Evolutionary conservation across 2,329 filamentous ascomycete genomes (phyloP), one percentile per base, ranked within the genome.

Genomic region (Hypoxylon sp.): DNA sequence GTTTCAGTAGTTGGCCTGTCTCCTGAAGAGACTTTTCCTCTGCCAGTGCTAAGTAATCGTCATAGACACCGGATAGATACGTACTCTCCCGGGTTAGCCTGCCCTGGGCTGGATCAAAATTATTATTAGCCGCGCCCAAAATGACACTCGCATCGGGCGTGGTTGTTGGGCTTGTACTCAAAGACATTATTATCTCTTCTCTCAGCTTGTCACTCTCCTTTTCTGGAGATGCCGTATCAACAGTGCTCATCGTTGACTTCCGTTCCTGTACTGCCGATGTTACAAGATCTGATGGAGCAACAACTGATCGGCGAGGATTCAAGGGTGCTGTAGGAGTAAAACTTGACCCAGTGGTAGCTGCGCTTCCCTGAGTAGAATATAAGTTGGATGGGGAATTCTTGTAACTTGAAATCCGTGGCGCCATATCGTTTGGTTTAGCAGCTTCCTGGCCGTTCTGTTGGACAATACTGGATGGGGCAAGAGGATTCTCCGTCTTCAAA

Each of bases 111-210:
- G 72, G 66, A 19, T 74, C 70, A 14, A 63, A 55, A 11, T 55
- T 51, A 13, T 22, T 55, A 44, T 60, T 62, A 14, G 68, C 56
- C 29, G 66, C 51, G 14, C 50, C 63, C 11, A 71, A 52, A 13
- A 72, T 47, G 22, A 42, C 65, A 35, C 67, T 54, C 8, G 64
- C 71, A 29, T 68, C 66, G 19, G 73, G 72, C 0, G 78, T 73
- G 26, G 65, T 64, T 5, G 74, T 51, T 5, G 80, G 74, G 31
- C 80, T 80, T 11, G 90, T 86, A 60, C 85, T 90, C 1, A 94
- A 82, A 46, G 89, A 92, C 64, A 87, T 88, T 58, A 93, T 88
- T 60, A 94, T 94, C 73, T 94, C 92, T 65, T 93, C 90, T 29
- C 89, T 86, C 51, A 94, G 78, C 62, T 87, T 84, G 71, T 94